phyloP scores from a whole-genome alignment of 345 rosid genomes.

The Melastoma malabathricum region DNA sequence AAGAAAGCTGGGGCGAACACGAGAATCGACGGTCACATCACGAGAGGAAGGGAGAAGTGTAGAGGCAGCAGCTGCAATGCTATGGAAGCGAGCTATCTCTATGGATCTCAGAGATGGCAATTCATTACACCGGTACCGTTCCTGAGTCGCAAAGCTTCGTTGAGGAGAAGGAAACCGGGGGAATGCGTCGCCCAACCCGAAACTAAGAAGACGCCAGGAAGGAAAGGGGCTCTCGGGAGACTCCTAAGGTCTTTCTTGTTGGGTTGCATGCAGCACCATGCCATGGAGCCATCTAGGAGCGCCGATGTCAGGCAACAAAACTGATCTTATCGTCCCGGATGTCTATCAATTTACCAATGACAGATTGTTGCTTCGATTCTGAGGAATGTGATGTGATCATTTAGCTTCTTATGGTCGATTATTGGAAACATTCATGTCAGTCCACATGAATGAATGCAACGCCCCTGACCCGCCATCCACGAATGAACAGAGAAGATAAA shows the following conservation, averaged over 20 bases:
- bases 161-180: slow-evolving; percentile 12
- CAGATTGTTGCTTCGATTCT: too few species aligned
- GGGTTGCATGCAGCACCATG: slow-evolving; percentile 66
- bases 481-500: too few species aligned
- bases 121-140: slow-evolving; percentile 39
- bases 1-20: slow-evolving; percentile 18
- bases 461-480: too few species aligned
- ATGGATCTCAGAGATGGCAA: slow-evolving; percentile 49
- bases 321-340: neutral
- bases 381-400: too few species aligned
- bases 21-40: slow-evolving; percentile 6
- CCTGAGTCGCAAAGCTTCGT: slow-evolving; percentile 28
- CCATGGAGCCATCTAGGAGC: slow-evolving; percentile 55
- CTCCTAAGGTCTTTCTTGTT: slow-evolving; percentile 37
- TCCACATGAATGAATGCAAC: too few species aligned
- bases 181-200: neutral
- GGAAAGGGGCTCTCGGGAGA: slow-evolving; percentile 26
- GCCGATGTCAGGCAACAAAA: slow-evolving; percentile 8
- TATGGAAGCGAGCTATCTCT: slow-evolving; percentile 25
- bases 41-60: slow-evolving; percentile 18
- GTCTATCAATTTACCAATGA: too few species aligned
- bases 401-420: too few species aligned
- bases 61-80: slow-evolving; percentile 8
- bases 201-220: slow-evolving; percentile 6
- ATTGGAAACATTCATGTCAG: too few species aligned